These are phyloP conservation scores for Eutypella sp. DNA, from an alignment of 2,329 filamentous ascomycete genomes.

Conservation along the genomic window DNA sequence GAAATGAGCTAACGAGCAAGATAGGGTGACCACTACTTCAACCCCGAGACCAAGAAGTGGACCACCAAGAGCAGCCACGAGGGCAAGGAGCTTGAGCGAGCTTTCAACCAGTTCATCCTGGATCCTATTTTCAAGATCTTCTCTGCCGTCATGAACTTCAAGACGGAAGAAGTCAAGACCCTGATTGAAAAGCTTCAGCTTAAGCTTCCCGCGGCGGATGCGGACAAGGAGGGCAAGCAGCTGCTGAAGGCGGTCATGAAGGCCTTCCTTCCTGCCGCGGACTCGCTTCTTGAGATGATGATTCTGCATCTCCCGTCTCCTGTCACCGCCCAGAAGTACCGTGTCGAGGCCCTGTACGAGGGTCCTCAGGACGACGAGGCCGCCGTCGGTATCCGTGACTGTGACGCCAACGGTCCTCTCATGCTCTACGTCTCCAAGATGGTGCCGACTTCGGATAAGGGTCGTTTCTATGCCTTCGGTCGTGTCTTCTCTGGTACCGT, in stretches of 20 bases:
- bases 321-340: conserved; percentile 93
- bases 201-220: conserved; percentile 83
- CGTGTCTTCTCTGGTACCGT: conserved; percentile 99
- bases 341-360: conserved; percentile 98
- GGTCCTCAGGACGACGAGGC: conserved; percentile 89
- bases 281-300: conserved; percentile 99
- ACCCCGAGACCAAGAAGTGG: conserved; percentile 99
- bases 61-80: conserved; percentile 80
- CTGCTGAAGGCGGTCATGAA: conserved; percentile 98
- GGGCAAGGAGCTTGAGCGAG: conserved; percentile 89
- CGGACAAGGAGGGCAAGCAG: conserved; percentile 92
- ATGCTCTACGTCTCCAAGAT: conserved; percentile 99
- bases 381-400: conserved; percentile 96
- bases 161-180: conserved; percentile 81
- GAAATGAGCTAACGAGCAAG: conserved; percentile 25
- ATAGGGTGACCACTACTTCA: conserved; percentile 96
- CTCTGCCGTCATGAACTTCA: conserved; percentile 93
- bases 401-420: conserved; percentile 94
- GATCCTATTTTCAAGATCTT: conserved; percentile 99
- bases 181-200: conserved; percentile 92
- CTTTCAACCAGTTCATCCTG: conserved; percentile 99
- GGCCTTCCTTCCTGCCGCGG: conserved; percentile 96
- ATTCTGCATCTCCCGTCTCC: conserved; percentile 98
- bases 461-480: conserved; percentile 99
- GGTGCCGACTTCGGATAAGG: conserved; percentile 99